Percentiles rank a stretch among this genome's conserved stretches.
These are phyloP conservation scores for Neopestalotiopsis clavispora DNA, from an alignment of 2,329 filamentous ascomycete species.

Conservation along the genomic window DNA sequence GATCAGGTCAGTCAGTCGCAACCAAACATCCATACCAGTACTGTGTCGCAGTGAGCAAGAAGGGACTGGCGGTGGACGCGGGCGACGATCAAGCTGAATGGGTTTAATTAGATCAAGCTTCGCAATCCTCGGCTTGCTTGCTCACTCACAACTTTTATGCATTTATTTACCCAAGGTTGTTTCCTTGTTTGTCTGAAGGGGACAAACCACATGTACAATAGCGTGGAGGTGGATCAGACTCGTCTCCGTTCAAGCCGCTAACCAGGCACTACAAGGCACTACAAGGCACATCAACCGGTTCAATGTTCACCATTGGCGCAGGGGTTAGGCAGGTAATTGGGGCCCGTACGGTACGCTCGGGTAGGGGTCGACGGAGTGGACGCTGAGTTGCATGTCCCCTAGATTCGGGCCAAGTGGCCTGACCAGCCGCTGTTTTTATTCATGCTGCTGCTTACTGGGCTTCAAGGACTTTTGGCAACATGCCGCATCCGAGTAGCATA, in stretches of 20 bases:
- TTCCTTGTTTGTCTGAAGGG: constrained; percentile 7
- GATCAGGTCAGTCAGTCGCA: not conserved
- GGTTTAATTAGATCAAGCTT: constrained; percentile 3
- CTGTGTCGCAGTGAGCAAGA: not conserved
- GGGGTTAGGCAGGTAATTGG: not conserved
- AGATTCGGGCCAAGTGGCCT: not conserved
- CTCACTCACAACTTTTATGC: constrained; percentile 7
- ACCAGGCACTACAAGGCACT: no score
- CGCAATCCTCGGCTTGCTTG: not conserved
- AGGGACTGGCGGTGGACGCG: not conserved
- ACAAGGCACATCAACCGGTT: no score
- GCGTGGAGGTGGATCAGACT: no score
- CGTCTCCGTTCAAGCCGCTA: no score
- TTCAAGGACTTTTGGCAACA: not conserved
- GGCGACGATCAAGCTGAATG: not conserved
- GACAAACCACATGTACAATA: no score
- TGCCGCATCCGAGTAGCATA: not conserved
- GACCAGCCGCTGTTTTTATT: not conserved
- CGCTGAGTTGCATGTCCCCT: not conserved
- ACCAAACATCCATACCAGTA: not conserved
- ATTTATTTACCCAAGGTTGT: constrained; percentile 5
- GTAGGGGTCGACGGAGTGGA: not conserved
- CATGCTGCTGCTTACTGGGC: not conserved
- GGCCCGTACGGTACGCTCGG: not conserved
- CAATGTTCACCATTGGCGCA: not conserved